These are phyloP conservation scores for Capsella bursapastoris DNA, from an alignment of 345 rosid genomes.

Conservation along the genomic window DNA sequence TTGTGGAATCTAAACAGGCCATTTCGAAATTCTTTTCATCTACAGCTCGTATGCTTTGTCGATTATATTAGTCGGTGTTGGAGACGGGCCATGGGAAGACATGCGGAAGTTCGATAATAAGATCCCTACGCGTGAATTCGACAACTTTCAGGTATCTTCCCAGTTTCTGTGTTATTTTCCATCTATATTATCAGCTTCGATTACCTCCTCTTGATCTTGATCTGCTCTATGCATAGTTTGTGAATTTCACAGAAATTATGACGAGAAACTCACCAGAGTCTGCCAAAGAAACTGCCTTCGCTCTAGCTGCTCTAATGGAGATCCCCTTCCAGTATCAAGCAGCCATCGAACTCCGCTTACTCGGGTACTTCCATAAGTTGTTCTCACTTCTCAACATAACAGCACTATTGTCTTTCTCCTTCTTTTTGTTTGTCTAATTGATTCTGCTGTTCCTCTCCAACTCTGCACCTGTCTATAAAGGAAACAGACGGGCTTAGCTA, in stretches of 20 bases:
- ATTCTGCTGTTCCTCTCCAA: background rate
- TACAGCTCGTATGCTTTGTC: slow-evolving; percentile 67
- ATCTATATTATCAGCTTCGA: background rate
- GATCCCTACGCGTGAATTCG: slow-evolving; percentile 71
- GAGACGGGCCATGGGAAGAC: slow-evolving; percentile 88
- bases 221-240: slow-evolving; percentile 58
- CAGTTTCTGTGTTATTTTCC: background rate
- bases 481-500: slow-evolving; percentile 52
- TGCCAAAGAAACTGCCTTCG: slow-evolving; percentile 82
- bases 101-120: slow-evolving; percentile 77
- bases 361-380: slow-evolving; percentile 57
- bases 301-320: slow-evolving; percentile 94
- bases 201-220: slow-evolving; percentile 13
- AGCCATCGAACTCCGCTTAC: slow-evolving; percentile 55
- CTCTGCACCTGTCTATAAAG: slow-evolving; percentile 44
- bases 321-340: slow-evolving; percentile 84
- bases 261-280: slow-evolving; percentile 46
- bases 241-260: slow-evolving; percentile 83
- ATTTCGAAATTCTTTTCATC: background rate
- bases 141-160: slow-evolving; percentile 69
- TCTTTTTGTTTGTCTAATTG: background rate
- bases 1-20: slow-evolving; percentile 6
- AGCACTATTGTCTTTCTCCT: background rate
- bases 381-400: slow-evolving; percentile 18
- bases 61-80: slow-evolving; percentile 75